These are phyloP conservation scores for Quercus phellos DNA, from an alignment of 331 rosid species.

Conservation along the genomic window DNA sequence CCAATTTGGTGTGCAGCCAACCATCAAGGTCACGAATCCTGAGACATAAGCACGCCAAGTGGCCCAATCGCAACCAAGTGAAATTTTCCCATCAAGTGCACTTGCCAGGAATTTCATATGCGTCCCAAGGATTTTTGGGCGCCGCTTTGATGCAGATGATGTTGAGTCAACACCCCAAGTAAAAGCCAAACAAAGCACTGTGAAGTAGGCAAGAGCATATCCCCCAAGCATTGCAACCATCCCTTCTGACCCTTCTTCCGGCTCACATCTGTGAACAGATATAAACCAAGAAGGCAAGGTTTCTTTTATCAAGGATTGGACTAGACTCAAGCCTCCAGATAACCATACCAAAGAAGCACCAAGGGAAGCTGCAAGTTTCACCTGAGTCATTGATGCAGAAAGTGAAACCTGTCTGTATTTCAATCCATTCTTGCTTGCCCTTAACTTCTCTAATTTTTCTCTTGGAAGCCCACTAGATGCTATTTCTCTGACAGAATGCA, in stretches of 20 bases:
- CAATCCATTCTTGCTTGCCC: constrained; percentile 19
- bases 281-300: constrained; percentile 62
- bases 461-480: constrained; percentile 26
- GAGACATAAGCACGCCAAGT: constrained; percentile 58
- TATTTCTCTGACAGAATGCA: constrained; percentile 44
- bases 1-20: constrained; percentile 48
- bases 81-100: constrained; percentile 52
- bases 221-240: constrained; percentile 55
- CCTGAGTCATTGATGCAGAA: constrained; percentile 39
- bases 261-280: constrained; percentile 39
- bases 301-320: constrained; percentile 50
- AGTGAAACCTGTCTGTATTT: constrained; percentile 44
- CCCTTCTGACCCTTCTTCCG: constrained; percentile 39
- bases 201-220: constrained; percentile 53
- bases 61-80: constrained; percentile 54
- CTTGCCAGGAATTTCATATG: constrained; percentile 58
- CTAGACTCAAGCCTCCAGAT: constrained; percentile 44
- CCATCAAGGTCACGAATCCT: constrained; percentile 46
- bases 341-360: constrained; percentile 56
- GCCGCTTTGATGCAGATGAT: constrained; percentile 47
- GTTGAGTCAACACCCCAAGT: constrained; percentile 58
- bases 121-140: constrained; percentile 44
- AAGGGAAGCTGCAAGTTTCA: constrained; percentile 53
- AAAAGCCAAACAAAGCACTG: constrained; percentile 46
- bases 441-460: constrained; percentile 23